phyloP scores from a whole-genome alignment of 2,329 filamentous ascomycete genomes.

The Alternaria metachromatica region DNA sequence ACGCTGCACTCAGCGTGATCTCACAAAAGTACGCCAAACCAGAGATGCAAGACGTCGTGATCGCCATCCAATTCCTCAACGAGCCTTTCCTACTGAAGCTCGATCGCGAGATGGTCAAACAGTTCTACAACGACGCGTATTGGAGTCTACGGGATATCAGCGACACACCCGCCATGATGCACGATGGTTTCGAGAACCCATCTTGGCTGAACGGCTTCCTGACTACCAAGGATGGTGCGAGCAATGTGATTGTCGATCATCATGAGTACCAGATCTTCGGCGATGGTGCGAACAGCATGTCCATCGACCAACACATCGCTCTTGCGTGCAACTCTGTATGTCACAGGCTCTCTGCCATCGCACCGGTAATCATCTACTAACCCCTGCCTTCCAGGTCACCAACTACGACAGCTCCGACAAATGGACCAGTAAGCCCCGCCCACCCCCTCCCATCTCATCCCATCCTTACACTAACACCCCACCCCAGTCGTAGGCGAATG shows the following conservation, averaged over 20 bases:
- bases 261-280: constrained; percentile 73
- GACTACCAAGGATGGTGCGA: constrained; percentile 55
- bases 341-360: not conserved
- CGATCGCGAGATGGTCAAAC: constrained; percentile 54
- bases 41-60: constrained; percentile 64
- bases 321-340: constrained; percentile 62
- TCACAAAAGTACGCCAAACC: constrained; percentile 62
- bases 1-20: constrained; percentile 64
- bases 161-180: constrained; percentile 60
- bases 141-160: constrained; percentile 56
- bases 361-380: not conserved
- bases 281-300: constrained; percentile 56
- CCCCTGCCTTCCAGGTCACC: constrained; percentile 17
- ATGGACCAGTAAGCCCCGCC: constrained; percentile 54
- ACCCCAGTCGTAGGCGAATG: constrained; percentile 67
- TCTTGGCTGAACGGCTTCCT: constrained; percentile 67
- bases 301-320: constrained; percentile 60
- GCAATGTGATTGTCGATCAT: constrained; percentile 67
- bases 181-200: constrained; percentile 62
- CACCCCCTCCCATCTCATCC: not conserved
- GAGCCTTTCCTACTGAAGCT: constrained; percentile 61
- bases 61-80: constrained; percentile 63
- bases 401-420: constrained; percentile 63
- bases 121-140: constrained; percentile 64
- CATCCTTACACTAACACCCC: not conserved